Percentiles rank a stretch among this genome's conserved stretches.
These are phyloP conservation scores for Tylopilus felleus DNA, from an alignment of 768 basidiomycete species.

Conservation along the genomic window DNA sequence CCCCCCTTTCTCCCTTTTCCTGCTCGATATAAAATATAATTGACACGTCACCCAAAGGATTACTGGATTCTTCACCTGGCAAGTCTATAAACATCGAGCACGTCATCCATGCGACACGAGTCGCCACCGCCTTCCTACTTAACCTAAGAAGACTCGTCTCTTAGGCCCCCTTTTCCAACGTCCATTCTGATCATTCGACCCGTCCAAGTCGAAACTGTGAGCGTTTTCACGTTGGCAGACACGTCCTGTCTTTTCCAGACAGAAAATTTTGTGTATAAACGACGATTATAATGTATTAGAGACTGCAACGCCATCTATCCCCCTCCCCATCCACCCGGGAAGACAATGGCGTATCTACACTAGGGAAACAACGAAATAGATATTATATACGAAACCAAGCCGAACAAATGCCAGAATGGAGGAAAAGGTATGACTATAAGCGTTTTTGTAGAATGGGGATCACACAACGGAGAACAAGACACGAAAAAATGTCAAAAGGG, in stretches of 20 bases:
- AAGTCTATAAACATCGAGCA: too few species aligned
- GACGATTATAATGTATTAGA: conserved; percentile 37
- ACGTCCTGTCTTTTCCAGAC: too few species aligned
- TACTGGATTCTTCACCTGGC: too few species aligned
- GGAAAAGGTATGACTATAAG: conserved; percentile 17
- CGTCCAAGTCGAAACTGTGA: neutral
- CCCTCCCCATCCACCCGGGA: neutral
- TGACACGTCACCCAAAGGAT: too few species aligned
- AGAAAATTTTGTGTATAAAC: conserved; percentile 27
- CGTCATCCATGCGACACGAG: too few species aligned
- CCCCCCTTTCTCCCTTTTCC: too few species aligned
- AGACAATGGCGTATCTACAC: conserved; percentile 23
- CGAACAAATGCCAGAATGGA: conserved; percentile 22
- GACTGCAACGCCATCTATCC: conserved; percentile 15
- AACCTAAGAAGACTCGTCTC: too few species aligned
- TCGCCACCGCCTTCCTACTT: too few species aligned
- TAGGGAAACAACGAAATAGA: conserved; percentile 24
- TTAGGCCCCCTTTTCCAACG: too few species aligned
- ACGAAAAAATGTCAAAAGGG: neutral
- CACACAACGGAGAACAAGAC: conserved; percentile 12
- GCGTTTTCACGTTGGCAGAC: too few species aligned
- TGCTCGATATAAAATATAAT: too few species aligned
- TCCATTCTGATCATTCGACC: too few species aligned
- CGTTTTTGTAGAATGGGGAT: conserved; percentile 14
- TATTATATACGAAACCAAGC: conserved; percentile 30